These are phyloP conservation scores for Coniochaeta sp. DNA, from an alignment of 2,329 filamentous ascomycete species.

Conservation along the genomic window DNA sequence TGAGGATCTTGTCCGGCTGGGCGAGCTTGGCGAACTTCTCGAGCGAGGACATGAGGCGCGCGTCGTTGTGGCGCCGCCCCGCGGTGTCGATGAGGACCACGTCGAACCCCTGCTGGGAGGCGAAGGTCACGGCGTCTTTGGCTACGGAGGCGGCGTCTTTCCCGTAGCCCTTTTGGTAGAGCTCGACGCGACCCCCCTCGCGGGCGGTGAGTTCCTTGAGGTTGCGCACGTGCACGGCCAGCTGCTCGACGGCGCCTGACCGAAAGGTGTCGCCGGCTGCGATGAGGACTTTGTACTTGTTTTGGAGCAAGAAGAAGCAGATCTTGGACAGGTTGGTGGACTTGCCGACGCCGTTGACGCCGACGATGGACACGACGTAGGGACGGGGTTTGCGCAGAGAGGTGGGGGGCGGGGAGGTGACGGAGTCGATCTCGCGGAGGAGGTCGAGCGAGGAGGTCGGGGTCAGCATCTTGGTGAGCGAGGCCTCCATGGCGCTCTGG, in stretches of 20 bases:
- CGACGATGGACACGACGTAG: conserved; percentile 96
- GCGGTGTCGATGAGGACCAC: conserved; percentile 97
- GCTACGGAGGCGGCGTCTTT: conserved; percentile 96
- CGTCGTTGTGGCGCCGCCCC: conserved; percentile 89
- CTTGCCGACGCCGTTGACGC: conserved; percentile 97
- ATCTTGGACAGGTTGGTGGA: conserved; percentile 97
- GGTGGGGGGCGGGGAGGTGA: conserved; percentile 59
- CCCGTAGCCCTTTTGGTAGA: conserved; percentile 96
- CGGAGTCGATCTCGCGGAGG: conserved; percentile 81
- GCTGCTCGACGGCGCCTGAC: conserved; percentile 92
- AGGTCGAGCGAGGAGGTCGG: conserved; percentile 92
- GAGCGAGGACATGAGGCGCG: conserved; percentile 88
- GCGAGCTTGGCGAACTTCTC: conserved; percentile 98
- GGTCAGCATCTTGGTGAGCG: conserved; percentile 89
- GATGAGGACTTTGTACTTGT: conserved; percentile 91
- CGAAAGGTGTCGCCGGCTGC: conserved; percentile 96
- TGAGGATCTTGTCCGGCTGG: conserved; percentile 94
- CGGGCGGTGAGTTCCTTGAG: conserved; percentile 80
- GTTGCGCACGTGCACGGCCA: conserved; percentile 91
- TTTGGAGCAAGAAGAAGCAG: conserved; percentile 94
- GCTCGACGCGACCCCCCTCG: conserved; percentile 77
- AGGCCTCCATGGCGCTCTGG: conserved; percentile 81
- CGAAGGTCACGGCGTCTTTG: conserved; percentile 83
- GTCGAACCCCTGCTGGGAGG: conserved; percentile 68
- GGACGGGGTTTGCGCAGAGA: conserved; percentile 63